Evolutionary conservation across 768 basidiomycete species (phyloP), one percentile per base, ranked within the genome.

Genomic region (Leccinum ochraceum): DNA sequence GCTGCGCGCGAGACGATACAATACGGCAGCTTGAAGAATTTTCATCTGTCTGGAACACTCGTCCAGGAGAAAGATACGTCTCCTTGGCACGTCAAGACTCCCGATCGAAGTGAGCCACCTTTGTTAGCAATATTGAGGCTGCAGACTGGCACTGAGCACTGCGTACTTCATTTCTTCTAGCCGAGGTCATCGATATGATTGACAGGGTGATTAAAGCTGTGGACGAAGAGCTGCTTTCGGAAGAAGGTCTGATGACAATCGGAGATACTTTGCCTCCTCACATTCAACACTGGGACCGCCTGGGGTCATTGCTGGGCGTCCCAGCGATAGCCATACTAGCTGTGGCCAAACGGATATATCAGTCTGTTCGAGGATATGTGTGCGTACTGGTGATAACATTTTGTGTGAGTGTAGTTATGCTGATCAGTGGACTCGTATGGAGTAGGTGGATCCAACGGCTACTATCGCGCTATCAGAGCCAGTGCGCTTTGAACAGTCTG

Each of bases 261-360:
- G 28, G 28, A 28, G 28, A 28, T 5, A 10, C 42, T 3, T 7
- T 42, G 17, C 39, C n/a, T 44, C 42, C 42, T 44, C 42, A 44
- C 17, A 44, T 44, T n/a, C 17, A 44, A 44, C 42, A 44, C 42
- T 44, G 42, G 42, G 42, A n/a, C 42, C 42, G n/a, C 42, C 42
- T 44, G n/a, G 42, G 42, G 9, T 44, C n/a, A 9, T 24, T 24
- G 24, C 30, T 65, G 5, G 60, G 60, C 3, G 39, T 58, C 9
- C 63, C 63, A 3, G 57, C 46, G 4, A 17, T 32, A 10, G 51
- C 51, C 3, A 20, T 52, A 17, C 30, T 52, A 30, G 30, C 24
- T 13, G 51, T 24, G n/a, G 51, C 30, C n/a, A n/a, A n/a, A 30
- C 51, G n/a, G n/a, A n/a, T 52, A 9, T 32, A 52, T 32, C 28